A percentile compares a stretch with the other conserved stretches of the same genome.
phyloP scores from a whole-genome alignment of 345 rosid genomes.

The Hypericum androsaemum region DNA sequence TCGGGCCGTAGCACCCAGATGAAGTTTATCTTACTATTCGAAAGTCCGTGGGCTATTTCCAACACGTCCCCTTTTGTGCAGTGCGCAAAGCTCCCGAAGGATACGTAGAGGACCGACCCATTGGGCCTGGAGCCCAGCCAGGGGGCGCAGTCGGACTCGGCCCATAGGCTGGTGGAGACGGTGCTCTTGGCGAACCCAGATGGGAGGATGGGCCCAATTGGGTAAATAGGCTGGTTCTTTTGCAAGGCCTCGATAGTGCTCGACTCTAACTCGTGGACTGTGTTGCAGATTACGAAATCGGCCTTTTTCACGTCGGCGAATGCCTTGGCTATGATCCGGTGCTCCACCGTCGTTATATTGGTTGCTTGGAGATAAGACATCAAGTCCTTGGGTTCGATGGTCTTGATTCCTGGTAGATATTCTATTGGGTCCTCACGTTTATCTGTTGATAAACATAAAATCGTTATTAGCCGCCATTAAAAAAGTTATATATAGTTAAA shows the following conservation, averaged over 20 bases:
- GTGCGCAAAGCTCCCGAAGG: conserved; percentile 85
- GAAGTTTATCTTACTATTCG: conserved; percentile 40
- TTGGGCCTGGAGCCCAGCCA: conserved; percentile 57
- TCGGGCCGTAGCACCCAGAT: conserved; percentile 80
- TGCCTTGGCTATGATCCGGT: conserved; percentile 48
- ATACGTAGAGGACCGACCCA: conserved; percentile 61
- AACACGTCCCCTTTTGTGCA: conserved; percentile 31
- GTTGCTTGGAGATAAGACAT: conserved; percentile 68
- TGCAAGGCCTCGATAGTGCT: conserved; percentile 39
- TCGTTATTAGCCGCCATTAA: no score
- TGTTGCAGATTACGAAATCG: conserved; percentile 67
- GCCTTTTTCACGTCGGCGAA: conserved; percentile 49
- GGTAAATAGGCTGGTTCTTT: conserved; percentile 34
- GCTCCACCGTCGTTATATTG: conserved; percentile 35
- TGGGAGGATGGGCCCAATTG: conserved; percentile 80
- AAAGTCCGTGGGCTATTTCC: conserved; percentile 61
- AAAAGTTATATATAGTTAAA: no score
- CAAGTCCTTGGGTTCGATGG: conserved; percentile 52
- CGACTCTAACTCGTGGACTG: conserved; percentile 55
- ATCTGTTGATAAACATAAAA: conserved; percentile 25
- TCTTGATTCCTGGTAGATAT: conserved; percentile 63
- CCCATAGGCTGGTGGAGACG: conserved; percentile 71
- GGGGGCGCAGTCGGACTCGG: conserved; percentile 71
- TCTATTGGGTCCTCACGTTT: conserved; percentile 41
- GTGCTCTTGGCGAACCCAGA: conserved; percentile 23